Conservation (phyloP, 1,139 yeast species). For the Hyphopichia buzzinii region DNA sequence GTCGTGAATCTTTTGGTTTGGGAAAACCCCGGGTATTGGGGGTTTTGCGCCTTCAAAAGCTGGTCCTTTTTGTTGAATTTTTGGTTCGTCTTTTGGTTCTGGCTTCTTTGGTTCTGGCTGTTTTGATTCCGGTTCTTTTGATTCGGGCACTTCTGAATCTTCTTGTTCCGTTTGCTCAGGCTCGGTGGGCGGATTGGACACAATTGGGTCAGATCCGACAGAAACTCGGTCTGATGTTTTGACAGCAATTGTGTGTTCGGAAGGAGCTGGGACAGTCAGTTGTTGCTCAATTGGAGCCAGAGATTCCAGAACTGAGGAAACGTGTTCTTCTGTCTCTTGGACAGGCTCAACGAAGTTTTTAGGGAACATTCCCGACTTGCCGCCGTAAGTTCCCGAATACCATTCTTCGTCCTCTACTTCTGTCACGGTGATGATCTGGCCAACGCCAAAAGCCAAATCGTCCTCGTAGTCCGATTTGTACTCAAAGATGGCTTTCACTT, state of each 20-base stretch:
- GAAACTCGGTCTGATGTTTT: too few species aligned
- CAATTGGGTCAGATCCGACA: background rate
- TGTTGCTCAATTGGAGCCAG: slow-evolving; percentile 1
- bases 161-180: slow-evolving; percentile 8
- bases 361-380: slow-evolving; percentile 80
- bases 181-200: background rate
- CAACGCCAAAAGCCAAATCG: slow-evolving; percentile 69
- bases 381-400: slow-evolving; percentile 69
- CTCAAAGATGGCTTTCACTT: slow-evolving; percentile 67
- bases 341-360: slow-evolving; percentile 67
- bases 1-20: slow-evolving; percentile 31
- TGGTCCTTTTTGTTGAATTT: background rate
- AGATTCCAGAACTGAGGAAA: slow-evolving; percentile 2
- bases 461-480: slow-evolving; percentile 81
- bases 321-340: slow-evolving; percentile 11
- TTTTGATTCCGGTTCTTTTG: slow-evolving; percentile 2
- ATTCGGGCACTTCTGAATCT: slow-evolving; percentile 3
- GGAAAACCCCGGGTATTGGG: slow-evolving; percentile 24
- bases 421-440: slow-evolving; percentile 70
- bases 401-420: slow-evolving; percentile 86
- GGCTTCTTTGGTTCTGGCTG: slow-evolving; percentile 11
- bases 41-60: slow-evolving; percentile 9
- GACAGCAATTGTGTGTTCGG: too few species aligned
- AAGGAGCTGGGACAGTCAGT: background rate
- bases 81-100: slow-evolving; percentile 4